phyloP scores from a whole-genome alignment of 352 stramenopile genomes.

The Blastocystis sp. region DNA sequence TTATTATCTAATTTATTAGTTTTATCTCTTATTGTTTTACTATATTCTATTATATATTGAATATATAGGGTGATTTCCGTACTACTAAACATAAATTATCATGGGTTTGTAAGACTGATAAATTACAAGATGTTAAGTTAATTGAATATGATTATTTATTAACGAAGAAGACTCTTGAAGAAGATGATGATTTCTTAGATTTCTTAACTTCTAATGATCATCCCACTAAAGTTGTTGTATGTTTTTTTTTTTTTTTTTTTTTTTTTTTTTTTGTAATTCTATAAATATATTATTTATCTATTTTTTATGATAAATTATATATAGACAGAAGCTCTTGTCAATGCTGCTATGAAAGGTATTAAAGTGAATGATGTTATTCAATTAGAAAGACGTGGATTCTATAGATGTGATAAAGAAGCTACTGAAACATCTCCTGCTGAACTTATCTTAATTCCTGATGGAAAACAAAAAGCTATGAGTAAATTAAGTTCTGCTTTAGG shows the following conservation, averaged over 20 bases:
- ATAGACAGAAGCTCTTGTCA: slow-evolving; percentile 59
- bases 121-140: slow-evolving; percentile 52
- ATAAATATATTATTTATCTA: slow-evolving; percentile 22
- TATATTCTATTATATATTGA: too few relatives aligned
- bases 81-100: slow-evolving; percentile 60
- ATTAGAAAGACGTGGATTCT: slow-evolving; percentile 90
- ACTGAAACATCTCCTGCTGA: slow-evolving; percentile 47
- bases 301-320: too few relatives aligned
- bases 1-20: too few relatives aligned
- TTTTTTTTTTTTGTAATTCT: slow-evolving; percentile 2
- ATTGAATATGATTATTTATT: slow-evolving; percentile 96
- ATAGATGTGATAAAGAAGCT: slow-evolving; percentile 65
- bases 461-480: slow-evolving; percentile 63
- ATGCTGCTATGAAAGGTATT: slow-evolving; percentile 77
- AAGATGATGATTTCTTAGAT: slow-evolving; percentile 86
- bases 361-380: slow-evolving; percentile 83
- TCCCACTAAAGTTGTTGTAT: slow-evolving; percentile 68
- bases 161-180: slow-evolving; percentile 89
- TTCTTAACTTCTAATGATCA: slow-evolving; percentile 64
- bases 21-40: too few relatives aligned
- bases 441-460: slow-evolving; percentile 94
- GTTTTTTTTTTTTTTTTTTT: background rate
- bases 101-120: slow-evolving; percentile 68
- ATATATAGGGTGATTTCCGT: too few relatives aligned
- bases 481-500: slow-evolving; percentile 33